Conservation (phyloP, 257 asterid species). For the Scutellaria galericulata region DNA sequence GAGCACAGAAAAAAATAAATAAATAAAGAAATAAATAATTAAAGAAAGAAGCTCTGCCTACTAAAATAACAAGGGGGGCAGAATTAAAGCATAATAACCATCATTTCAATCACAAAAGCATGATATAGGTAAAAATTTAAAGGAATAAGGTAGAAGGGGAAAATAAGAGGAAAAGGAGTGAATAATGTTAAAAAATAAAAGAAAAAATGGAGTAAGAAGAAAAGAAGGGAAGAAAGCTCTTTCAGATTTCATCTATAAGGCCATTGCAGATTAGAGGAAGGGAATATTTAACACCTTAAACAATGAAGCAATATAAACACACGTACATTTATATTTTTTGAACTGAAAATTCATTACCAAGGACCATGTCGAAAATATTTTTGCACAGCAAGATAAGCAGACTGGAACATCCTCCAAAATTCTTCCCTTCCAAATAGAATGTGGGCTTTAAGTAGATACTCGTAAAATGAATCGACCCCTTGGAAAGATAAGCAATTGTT, state of each 20-base stretch:
- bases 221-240: constrained; percentile 13
- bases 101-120: constrained; percentile 22
- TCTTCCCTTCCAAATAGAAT: constrained; percentile 95
- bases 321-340: neutral
- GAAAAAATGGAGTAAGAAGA: neutral
- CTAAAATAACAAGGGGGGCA: neutral
- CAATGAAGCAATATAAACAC: constrained; percentile 25
- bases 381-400: constrained; percentile 88
- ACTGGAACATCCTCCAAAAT: constrained; percentile 93
- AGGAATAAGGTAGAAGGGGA: neutral
- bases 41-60: neutral
- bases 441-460: constrained; percentile 89
- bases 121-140: neutral
- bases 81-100: constrained; percentile 7
- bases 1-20: neutral
- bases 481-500: constrained; percentile 33
- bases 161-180: neutral
- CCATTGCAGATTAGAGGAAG: constrained; percentile 27
- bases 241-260: constrained; percentile 11
- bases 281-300: constrained; percentile 29
- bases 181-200: neutral
- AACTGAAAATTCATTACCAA: constrained; percentile 55
- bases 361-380: constrained; percentile 91
- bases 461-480: constrained; percentile 98
- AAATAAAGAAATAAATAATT: neutral